These are phyloP conservation scores for Helianthus tuberosus DNA, from an alignment of 129 eudicot genomes.

Conservation along the genomic window DNA sequence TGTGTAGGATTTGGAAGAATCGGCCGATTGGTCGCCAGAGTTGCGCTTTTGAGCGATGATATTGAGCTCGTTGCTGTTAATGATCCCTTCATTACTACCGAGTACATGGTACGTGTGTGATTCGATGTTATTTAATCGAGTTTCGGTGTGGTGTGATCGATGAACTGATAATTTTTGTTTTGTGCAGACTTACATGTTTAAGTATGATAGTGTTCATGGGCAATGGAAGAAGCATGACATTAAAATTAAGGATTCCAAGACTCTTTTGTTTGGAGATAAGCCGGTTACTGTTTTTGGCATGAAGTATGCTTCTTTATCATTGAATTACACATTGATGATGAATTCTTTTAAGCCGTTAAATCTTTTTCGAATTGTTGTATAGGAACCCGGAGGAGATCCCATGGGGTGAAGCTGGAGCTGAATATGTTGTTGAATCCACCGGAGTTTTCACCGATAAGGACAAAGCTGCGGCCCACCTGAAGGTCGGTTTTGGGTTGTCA, in stretches of 20 bases:
- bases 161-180: background rate
- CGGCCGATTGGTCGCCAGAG: slow-evolving; percentile 76
- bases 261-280: slow-evolving; percentile 73
- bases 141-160: background rate
- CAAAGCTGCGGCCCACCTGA: slow-evolving; percentile 44
- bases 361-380: background rate
- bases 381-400: slow-evolving; percentile 85
- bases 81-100: slow-evolving; percentile 73
- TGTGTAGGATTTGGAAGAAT: slow-evolving; percentile 71
- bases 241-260: slow-evolving; percentile 59
- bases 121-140: background rate
- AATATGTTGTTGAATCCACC: slow-evolving; percentile 36
- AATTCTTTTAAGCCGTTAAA: background rate
- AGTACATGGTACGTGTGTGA: slow-evolving; percentile 60
- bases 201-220: slow-evolving; percentile 82
- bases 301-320: slow-evolving; percentile 37
- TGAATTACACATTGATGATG: background rate
- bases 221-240: slow-evolving; percentile 66
- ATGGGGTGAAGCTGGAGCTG: slow-evolving; percentile 70
- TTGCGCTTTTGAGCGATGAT: slow-evolving; percentile 68
- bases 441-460: slow-evolving; percentile 46
- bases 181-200: slow-evolving; percentile 75
- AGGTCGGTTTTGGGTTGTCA: slow-evolving; percentile 17
- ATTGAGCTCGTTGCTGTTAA: slow-evolving; percentile 78
- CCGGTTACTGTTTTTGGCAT: slow-evolving; percentile 67